Conservation (phyloP, 371 early-diverging fungal species). For the Mucor mucedo region DNA sequence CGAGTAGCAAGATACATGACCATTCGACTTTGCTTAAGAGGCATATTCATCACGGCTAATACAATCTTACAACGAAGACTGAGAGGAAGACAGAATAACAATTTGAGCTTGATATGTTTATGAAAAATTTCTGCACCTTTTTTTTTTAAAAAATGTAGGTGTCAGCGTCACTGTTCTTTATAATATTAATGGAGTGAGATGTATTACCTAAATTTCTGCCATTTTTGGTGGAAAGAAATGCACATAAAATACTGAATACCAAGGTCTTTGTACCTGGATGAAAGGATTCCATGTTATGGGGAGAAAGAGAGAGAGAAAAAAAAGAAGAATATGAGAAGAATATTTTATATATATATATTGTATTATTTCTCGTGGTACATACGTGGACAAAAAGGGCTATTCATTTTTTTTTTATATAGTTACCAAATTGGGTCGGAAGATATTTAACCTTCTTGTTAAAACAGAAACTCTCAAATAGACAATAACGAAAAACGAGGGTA, state of each 20-base stretch:
- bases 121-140: conserved; percentile 12
- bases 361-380: too few relatives aligned
- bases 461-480: too few relatives aligned
- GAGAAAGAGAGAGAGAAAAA: too few relatives aligned
- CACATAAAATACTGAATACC: conserved; percentile 9
- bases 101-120: conserved; percentile 4
- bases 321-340: background rate
- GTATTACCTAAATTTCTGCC: conserved; percentile 11
- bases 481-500: too few relatives aligned
- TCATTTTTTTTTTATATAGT: too few relatives aligned
- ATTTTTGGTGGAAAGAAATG: conserved; percentile 13
- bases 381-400: too few relatives aligned
- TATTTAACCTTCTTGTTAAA: too few relatives aligned
- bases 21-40: background rate
- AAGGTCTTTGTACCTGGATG: conserved; percentile 13
- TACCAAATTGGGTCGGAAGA: too few relatives aligned
- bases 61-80: conserved; percentile 16
- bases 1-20: background rate
- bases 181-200: background rate
- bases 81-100: conserved; percentile 13
- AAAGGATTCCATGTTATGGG: conserved; percentile 9
- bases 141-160: background rate
- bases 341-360: background rate
- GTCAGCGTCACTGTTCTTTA: background rate
- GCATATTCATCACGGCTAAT: background rate